Evolutionary conservation across 2,329 filamentous ascomycete genomes (phyloP).

Genomic region (Diaporthe aspalathi): DNA sequence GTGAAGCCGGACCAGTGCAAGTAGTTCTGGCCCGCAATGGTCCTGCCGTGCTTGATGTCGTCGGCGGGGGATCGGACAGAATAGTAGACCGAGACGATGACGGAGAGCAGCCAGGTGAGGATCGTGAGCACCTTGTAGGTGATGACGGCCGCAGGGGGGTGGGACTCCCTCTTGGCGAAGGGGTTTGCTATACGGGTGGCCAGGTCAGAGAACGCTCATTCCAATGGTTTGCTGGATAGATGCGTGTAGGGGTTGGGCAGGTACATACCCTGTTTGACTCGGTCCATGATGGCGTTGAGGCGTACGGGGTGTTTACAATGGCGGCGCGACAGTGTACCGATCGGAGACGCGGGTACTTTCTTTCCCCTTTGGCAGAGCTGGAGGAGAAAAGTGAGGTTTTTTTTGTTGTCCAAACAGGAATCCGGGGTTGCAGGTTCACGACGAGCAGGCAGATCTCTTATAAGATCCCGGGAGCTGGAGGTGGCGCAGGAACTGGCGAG

Average conservation of each 20-base stretch:
- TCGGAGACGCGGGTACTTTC: neutral
- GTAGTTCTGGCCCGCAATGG: slow-evolving; percentile 81
- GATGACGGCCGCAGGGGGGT: slow-evolving; percentile 70
- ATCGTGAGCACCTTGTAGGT: slow-evolving; percentile 82
- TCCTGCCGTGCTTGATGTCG: slow-evolving; percentile 67
- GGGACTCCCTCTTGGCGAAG: slow-evolving; percentile 77
- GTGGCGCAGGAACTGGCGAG: slow-evolving; percentile 14
- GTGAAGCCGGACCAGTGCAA: slow-evolving; percentile 78
- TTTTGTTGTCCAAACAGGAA: neutral
- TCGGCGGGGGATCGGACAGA: slow-evolving; percentile 73
- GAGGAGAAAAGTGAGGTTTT: neutral
- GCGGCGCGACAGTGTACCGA: neutral
- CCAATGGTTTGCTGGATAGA: neutral
- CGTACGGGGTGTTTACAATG: neutral
- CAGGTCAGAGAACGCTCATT: neutral
- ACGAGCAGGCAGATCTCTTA: slow-evolving; percentile 21
- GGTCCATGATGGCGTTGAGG: slow-evolving; percentile 37
- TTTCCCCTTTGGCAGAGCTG: neutral
- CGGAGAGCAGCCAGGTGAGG: slow-evolving; percentile 78
- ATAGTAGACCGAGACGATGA: slow-evolving; percentile 81
- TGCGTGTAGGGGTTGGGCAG: neutral
- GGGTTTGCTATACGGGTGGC: slow-evolving; percentile 71
- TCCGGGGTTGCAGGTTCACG: neutral
- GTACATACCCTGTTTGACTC: slow-evolving; percentile 36
- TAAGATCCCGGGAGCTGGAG: slow-evolving; percentile 5